Conservation (phyloP, 2,329 filamentous ascomycete species). For the Aspergillus transmontanensis region DNA sequence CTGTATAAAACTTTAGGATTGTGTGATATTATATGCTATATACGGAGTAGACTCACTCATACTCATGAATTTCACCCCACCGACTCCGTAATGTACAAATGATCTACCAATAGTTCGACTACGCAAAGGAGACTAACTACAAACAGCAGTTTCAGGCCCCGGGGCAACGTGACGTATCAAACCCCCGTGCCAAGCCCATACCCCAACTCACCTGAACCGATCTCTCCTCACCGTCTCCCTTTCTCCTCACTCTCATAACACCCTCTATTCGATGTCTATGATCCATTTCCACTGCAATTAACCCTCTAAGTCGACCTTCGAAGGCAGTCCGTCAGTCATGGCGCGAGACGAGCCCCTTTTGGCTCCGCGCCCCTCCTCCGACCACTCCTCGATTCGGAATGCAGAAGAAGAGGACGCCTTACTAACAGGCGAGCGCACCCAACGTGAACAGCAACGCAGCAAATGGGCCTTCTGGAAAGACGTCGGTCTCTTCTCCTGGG, state of each 20-base stretch:
- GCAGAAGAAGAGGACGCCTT: conserved; percentile 66
- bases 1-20: not conserved
- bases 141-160: not conserved
- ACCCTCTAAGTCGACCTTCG: not conserved
- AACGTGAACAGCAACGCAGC: conserved; percentile 34
- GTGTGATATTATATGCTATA: not conserved
- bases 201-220: conserved; percentile 10
- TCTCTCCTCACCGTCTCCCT: not conserved
- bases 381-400: conserved; percentile 57
- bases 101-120: not conserved
- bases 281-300: not conserved
- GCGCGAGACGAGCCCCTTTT: conserved; percentile 55
- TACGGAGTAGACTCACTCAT: not conserved
- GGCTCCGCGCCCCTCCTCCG: conserved; percentile 57
- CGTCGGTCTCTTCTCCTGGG: conserved; percentile 77
- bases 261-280: conserved; percentile 2
- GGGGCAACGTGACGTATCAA: conserved; percentile 24
- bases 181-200: conserved; percentile 36
- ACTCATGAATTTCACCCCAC: no score
- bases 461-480: conserved; percentile 69
- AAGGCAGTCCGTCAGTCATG: conserved; percentile 26
- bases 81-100: no score
- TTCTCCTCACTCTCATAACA: not conserved
- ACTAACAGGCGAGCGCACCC: conserved; percentile 56
- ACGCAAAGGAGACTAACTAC: not conserved